Conservation (phyloP, 2,329 filamentous ascomycete species). For the Cryphonectria radicalis region DNA sequence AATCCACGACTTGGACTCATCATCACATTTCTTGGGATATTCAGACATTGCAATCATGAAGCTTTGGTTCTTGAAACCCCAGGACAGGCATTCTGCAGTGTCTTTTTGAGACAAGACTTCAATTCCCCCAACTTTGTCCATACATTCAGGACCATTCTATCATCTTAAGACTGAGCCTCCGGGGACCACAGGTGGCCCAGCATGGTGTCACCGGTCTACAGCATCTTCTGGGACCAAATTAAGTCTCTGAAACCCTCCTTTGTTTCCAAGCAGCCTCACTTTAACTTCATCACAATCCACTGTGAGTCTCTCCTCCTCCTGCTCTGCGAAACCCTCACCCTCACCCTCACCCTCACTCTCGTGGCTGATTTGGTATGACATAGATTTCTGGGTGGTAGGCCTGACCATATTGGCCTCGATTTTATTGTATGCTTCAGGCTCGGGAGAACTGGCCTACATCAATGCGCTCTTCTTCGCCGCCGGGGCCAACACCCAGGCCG, state of each 20-base stretch:
- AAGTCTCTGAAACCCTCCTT: constrained; percentile 60
- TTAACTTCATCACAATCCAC: constrained; percentile 82
- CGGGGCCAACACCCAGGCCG: constrained; percentile 88
- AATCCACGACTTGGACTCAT: neutral
- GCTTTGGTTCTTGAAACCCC: constrained; percentile 8
- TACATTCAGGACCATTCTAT: neutral
- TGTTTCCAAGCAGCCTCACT: constrained; percentile 64
- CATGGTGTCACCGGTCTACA: constrained; percentile 28
- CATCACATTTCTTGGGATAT: neutral
- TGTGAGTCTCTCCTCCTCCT: constrained; percentile 55
- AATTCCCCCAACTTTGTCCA: neutral
- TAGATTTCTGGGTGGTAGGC: constrained; percentile 80
- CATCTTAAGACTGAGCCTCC: neutral
- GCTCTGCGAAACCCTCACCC: neutral
- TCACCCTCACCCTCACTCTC: neutral
- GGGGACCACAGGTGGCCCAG: constrained; percentile 4
- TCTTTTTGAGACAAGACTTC: constrained; percentile 11
- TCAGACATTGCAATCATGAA: constrained; percentile 19
- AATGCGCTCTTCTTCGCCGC: constrained; percentile 89
- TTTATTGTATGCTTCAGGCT: constrained; percentile 67
- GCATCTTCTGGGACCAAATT: constrained; percentile 46
- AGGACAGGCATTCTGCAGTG: constrained; percentile 21
- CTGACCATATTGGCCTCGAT: constrained; percentile 76
- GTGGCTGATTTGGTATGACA: neutral
- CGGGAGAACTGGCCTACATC: constrained; percentile 71